phyloP scores from a whole-genome alignment of 345 rosid species.

The Adansonia digitata region DNA sequence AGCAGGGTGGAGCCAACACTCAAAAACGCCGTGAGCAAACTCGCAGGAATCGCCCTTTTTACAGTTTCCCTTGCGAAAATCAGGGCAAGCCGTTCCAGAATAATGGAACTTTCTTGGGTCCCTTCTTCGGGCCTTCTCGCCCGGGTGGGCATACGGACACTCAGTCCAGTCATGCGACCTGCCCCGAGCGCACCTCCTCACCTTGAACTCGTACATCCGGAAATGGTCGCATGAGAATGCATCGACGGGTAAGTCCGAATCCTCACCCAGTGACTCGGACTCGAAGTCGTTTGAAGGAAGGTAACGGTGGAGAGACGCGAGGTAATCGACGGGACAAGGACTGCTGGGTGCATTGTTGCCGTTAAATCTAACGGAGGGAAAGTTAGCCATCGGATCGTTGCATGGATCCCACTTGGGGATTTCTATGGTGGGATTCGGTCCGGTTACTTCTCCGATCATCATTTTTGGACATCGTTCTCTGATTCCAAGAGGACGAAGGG shows the following conservation, averaged over 20 bases:
- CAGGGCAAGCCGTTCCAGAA: constrained; percentile 56
- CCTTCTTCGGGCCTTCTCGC: constrained; percentile 63
- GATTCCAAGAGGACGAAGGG: neutral
- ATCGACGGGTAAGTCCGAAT: constrained; percentile 35
- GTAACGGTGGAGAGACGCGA: constrained; percentile 51
- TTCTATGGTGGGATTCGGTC: constrained; percentile 45
- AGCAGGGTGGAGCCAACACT: constrained; percentile 90
- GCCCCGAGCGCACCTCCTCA: constrained; percentile 49
- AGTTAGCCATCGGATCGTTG: constrained; percentile 35
- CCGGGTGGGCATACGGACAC: constrained; percentile 68
- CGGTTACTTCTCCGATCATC: constrained; percentile 51
- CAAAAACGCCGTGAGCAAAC: constrained; percentile 70
- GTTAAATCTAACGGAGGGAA: constrained; percentile 21
- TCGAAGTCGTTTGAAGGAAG: constrained; percentile 65
- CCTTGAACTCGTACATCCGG: constrained; percentile 64
- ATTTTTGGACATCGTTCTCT: constrained; percentile 25
- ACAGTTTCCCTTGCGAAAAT: constrained; percentile 61
- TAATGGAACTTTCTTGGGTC: constrained; percentile 58
- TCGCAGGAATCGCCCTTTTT: constrained; percentile 51
- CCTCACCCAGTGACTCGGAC: constrained; percentile 36
- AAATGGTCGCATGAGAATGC: constrained; percentile 61
- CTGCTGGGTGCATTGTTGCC: constrained; percentile 24
- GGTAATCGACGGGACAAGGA: constrained; percentile 39
- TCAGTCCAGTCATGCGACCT: constrained; percentile 76
- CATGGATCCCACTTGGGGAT: constrained; percentile 52